Base-by-base conservation (phyloP, 2,329 filamentous ascomycete species). In the Aureobasidium musti region DNA sequence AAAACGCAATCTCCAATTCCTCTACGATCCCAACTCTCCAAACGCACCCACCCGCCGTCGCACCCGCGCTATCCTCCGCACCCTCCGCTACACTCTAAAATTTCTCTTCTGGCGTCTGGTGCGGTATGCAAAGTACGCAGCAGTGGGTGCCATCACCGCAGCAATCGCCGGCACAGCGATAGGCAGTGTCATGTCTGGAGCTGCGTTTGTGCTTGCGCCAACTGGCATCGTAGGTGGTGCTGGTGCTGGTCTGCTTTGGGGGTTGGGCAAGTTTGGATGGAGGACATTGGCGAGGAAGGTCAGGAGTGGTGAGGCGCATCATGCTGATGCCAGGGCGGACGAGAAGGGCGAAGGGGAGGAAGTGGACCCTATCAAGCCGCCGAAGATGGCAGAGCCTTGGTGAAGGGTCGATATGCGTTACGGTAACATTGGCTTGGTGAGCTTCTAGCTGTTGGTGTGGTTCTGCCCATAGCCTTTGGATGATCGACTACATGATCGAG, bases 71-170 rank as follows among this genome's bases (percentile, higher is more conserved):
- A 63, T 79, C 52, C 75, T 81, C 17, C 76, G 77, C 65, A 74
- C 73, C 21, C 56, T 75, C 1, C 77, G 78, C 60, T 80, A 79
- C 54, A 68, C 76, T 35, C 52, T 75, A 41, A 75, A 78, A 63
- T 80, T 80, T 71, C 56, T 77, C 13, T 80, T 80, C 71, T 81
- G 79, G 79, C 74, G 77, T 23, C 68, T 79, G 0, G 73, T 79
- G 0, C 74, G 78, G 2, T 80, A 79, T 60, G 79, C 78, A 26
- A 81, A 80, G 67, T 81, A 80, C 59, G 78, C 78, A 4, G 77
- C 77, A 2, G 76, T 80, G 37, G 79, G 79, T 3, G 76, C 77
- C 1, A 65, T 78, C 7, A 74, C 77, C 0, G 78, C 78, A 0
- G 78, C 78, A 0, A 68, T 80, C n/a, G 75, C 75, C 1, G 77